phyloP scores from a whole-genome alignment of 1,284 basidiomycete species.

The Peniophora sp. region DNA sequence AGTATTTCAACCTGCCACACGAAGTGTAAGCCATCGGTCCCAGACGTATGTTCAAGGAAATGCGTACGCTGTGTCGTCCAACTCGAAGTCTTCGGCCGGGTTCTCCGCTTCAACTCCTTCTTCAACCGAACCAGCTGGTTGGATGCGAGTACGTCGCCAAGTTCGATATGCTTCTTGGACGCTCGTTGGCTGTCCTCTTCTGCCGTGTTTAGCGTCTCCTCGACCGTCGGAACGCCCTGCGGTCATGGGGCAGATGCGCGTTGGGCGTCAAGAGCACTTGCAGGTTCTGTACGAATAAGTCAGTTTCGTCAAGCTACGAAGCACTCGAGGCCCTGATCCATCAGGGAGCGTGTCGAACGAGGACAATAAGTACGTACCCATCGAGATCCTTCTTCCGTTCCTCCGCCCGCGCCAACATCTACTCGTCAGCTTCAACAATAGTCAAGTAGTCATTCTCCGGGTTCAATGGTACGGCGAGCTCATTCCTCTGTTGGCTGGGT shows the following conservation, averaged over 20 bases:
- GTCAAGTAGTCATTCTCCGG: constrained; percentile 69
- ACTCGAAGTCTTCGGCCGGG: constrained; percentile 63
- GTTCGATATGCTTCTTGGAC: constrained; percentile 70
- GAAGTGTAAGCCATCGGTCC: background rate
- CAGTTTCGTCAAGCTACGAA: background rate
- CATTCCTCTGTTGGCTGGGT: constrained; percentile 53
- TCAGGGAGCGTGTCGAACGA: background rate
- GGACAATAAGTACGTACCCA: constrained; percentile 35
- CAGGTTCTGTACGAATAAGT: constrained; percentile 36
- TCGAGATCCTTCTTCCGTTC: constrained; percentile 57
- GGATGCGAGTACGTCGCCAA: constrained; percentile 53
- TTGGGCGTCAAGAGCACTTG: constrained; percentile 58
- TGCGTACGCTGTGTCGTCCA: constrained; percentile 62
- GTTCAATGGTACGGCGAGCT: constrained; percentile 62
- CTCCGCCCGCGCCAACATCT: constrained; percentile 46
- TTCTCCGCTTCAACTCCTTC: constrained; percentile 65
- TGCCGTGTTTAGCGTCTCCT: constrained; percentile 51
- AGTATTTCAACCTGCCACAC: background rate
- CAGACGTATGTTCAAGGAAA: background rate
- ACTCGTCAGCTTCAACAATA: constrained; percentile 63
- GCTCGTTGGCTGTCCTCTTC: constrained; percentile 55
- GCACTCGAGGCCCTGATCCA: background rate
- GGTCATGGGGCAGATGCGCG: constrained; percentile 65
- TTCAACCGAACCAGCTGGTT: constrained; percentile 61
- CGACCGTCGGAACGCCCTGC: constrained; percentile 54